Evolutionary conservation across 2,329 filamentous ascomycete species (phyloP).

Genomic region (Botrytis porri): DNA sequence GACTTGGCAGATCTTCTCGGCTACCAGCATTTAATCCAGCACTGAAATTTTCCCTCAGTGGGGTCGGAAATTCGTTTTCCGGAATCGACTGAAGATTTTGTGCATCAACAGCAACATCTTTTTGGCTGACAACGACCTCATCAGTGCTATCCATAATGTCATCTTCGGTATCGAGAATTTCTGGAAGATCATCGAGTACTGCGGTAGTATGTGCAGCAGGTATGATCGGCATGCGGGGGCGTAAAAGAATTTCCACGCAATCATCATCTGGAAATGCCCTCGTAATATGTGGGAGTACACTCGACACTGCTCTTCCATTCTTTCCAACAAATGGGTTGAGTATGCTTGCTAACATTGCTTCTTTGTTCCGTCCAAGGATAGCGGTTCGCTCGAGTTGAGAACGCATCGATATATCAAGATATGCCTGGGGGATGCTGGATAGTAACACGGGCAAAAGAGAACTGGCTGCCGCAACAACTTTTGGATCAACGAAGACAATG

Average conservation of each 20-base stretch:
- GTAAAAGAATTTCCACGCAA: slow-evolving; percentile 67
- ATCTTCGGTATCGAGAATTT: not conserved
- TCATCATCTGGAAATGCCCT: slow-evolving; percentile 60
- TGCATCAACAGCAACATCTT: not conserved
- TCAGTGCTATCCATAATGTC: slow-evolving; percentile 7
- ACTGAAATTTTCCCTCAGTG: no score
- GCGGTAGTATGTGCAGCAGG: slow-evolving; percentile 22
- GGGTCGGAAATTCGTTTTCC: not conserved
- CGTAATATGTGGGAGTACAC: slow-evolving; percentile 76
- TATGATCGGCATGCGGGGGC: slow-evolving; percentile 50
- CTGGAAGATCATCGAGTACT: slow-evolving; percentile 1
- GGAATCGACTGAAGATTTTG: not conserved
- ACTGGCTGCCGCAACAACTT: slow-evolving; percentile 56
- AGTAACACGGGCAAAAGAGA: slow-evolving; percentile 62
- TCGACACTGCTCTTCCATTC: slow-evolving; percentile 63
- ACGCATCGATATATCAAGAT: slow-evolving; percentile 68
- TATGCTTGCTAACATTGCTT: slow-evolving; percentile 77
- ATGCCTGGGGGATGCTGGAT: slow-evolving; percentile 59
- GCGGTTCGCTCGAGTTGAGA: slow-evolving; percentile 77
- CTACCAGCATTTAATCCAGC: not conserved
- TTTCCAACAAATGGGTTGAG: slow-evolving; percentile 70
- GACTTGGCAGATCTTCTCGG: not conserved
- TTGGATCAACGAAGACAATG: slow-evolving; percentile 41
- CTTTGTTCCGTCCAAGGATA: slow-evolving; percentile 65
- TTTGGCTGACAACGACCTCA: not conserved